These are phyloP conservation scores for Colletotrichum tanaceti DNA, from an alignment of 2,329 filamentous ascomycete species.

Conservation along the genomic window DNA sequence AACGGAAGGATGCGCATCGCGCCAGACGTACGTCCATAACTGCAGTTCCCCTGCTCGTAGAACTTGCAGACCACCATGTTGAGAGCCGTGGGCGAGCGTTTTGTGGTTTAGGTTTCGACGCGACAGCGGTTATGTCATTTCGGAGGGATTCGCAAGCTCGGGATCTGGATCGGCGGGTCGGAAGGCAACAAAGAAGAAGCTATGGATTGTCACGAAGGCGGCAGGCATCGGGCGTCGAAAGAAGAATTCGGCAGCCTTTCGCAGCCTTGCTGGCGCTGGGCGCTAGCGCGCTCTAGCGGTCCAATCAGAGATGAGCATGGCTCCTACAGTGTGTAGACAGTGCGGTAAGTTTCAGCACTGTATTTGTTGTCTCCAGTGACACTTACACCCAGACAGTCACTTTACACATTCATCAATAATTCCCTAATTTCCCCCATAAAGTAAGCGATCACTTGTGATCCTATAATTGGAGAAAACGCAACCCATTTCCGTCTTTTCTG, in stretches of 20 bases:
- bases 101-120: background rate
- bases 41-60: slow-evolving; percentile 64
- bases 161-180: background rate
- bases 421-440: too few relatives aligned
- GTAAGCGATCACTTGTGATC: too few relatives aligned
- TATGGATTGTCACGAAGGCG: background rate
- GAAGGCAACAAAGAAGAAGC: background rate
- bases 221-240: slow-evolving; percentile 17
- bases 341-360: background rate
- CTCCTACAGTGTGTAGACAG: background rate
- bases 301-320: background rate
- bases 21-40: slow-evolving; percentile 59
- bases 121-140: slow-evolving; percentile 26
- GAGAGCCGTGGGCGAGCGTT: slow-evolving; percentile 9
- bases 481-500: too few relatives aligned
- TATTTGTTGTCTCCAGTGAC: background rate
- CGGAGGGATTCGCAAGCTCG: background rate
- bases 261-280: slow-evolving; percentile 28
- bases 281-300: slow-evolving; percentile 3
- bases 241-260: slow-evolving; percentile 36
- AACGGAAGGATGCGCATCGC: background rate
- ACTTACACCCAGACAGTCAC: too few relatives aligned
- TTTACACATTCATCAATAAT: too few relatives aligned
- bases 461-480: too few relatives aligned
- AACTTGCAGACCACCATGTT: slow-evolving; percentile 60